Evolutionary conservation across 345 rosid genomes (phyloP).

Genomic region (Aurinia saxatilis): DNA sequence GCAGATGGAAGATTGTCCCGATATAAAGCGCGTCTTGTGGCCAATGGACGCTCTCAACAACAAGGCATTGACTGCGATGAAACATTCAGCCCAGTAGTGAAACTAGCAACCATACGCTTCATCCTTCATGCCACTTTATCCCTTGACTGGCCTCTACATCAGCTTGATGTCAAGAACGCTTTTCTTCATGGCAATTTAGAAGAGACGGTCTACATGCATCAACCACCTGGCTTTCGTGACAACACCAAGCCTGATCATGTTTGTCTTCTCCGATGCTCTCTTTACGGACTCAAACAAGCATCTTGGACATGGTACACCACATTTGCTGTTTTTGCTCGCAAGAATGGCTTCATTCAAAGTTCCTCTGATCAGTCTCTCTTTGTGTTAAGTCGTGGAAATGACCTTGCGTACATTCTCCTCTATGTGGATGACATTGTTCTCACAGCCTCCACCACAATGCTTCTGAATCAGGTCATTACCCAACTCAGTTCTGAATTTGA

Average conservation of each 20-base stretch:
- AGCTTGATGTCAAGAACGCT: neutral
- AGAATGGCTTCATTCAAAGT: neutral
- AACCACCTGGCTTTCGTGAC: neutral
- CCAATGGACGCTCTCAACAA: too few relatives aligned
- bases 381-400: too few relatives aligned
- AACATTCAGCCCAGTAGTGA: too few relatives aligned
- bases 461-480: too few relatives aligned
- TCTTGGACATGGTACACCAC: neutral
- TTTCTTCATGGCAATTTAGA: neutral
- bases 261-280: neutral
- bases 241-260: neutral
- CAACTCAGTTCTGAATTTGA: neutral
- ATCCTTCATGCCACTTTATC: neutral
- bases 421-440: too few relatives aligned
- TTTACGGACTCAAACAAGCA: neutral
- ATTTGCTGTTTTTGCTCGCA: neutral
- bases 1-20: too few relatives aligned
- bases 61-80: too few relatives aligned
- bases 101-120: too few relatives aligned
- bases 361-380: neutral
- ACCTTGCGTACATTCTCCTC: too few relatives aligned
- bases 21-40: too few relatives aligned
- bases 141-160: neutral
- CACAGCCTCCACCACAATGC: too few relatives aligned
- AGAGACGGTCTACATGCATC: neutral